phyloP scores from a whole-genome alignment of 495 filamentous ascomycete genomes.

The Aspergillus taichungensis region DNA sequence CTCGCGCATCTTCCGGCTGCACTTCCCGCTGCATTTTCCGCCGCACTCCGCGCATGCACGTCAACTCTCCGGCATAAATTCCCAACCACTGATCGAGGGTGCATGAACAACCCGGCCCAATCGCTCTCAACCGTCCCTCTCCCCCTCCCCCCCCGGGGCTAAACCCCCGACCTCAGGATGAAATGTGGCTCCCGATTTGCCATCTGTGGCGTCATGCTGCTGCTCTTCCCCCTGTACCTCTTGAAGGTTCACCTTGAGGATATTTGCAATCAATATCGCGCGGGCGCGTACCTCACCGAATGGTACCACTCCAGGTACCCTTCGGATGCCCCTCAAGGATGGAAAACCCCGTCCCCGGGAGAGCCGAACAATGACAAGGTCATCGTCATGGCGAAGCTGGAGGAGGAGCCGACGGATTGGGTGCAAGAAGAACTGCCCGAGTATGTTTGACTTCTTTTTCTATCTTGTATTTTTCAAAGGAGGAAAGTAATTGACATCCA shows the following conservation, averaged over 20 bases:
- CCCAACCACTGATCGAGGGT: too few species aligned
- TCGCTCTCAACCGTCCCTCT: constrained; percentile 1
- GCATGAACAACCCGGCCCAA: background rate
- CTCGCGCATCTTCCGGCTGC: too few species aligned
- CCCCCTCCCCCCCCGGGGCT: background rate
- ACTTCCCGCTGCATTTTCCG: too few species aligned
- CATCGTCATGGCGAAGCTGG: constrained; percentile 52
- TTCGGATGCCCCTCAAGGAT: background rate
- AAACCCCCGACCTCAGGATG: constrained; percentile 21
- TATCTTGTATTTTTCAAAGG: background rate
- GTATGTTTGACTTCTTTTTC: constrained; percentile 16
- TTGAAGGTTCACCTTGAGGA: constrained; percentile 31
- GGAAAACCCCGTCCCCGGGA: constrained; percentile 3
- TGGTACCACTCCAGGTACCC: constrained; percentile 20
- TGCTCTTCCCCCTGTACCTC: constrained; percentile 28
- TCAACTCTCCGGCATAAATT: too few species aligned
- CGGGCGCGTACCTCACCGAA: constrained; percentile 31
- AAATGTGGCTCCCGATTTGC: constrained; percentile 28
- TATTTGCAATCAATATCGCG: constrained; percentile 36
- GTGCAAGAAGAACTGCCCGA: constrained; percentile 46
- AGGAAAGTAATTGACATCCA: background rate
- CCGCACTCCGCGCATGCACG: too few species aligned
- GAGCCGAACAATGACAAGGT: constrained; percentile 25
- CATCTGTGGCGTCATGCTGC: constrained; percentile 19
- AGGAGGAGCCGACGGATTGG: constrained; percentile 52